These are phyloP conservation scores for Yamadazyma kanchanaburiensis DNA, from an alignment of 1,139 yeast species.

Conservation along the genomic window DNA sequence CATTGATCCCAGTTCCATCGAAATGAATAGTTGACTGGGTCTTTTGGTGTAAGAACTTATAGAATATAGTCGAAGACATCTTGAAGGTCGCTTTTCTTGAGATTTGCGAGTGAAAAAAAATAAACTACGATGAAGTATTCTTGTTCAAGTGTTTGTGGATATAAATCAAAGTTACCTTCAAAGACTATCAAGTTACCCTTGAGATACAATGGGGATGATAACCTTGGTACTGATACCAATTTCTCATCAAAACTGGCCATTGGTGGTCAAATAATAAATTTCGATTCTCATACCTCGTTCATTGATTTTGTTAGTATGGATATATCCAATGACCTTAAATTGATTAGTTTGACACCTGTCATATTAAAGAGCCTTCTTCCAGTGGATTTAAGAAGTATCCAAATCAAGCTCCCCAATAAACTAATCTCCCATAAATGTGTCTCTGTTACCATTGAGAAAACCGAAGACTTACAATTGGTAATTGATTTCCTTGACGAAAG, in stretches of 20 bases:
- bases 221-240: slow-evolving; percentile 17
- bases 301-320: slow-evolving; percentile 25
- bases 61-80: slow-evolving; percentile 91
- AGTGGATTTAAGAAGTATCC: slow-evolving; percentile 24
- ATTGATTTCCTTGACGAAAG: slow-evolving; percentile 27
- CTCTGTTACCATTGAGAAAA: slow-evolving; percentile 14
- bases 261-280: slow-evolving; percentile 23
- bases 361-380: slow-evolving; percentile 20
- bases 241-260: slow-evolving; percentile 20
- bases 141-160: slow-evolving; percentile 24
- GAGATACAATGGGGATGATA: slow-evolving; percentile 19
- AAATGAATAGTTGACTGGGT: slow-evolving; percentile 76
- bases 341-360: slow-evolving; percentile 31
- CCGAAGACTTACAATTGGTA: slow-evolving; percentile 15
- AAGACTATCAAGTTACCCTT: slow-evolving; percentile 28
- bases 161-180: slow-evolving; percentile 19
- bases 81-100: slow-evolving; percentile 1
- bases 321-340: slow-evolving; percentile 26
- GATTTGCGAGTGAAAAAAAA: neutral
- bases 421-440: slow-evolving; percentile 23
- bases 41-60: slow-evolving; percentile 82
- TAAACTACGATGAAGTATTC: slow-evolving; percentile 10
- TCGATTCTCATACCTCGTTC: slow-evolving; percentile 14
- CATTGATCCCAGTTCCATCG: slow-evolving; percentile 95
- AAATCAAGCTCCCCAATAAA: slow-evolving; percentile 32